Evolutionary conservation across 345 rosid genomes (phyloP), one percentile per base, ranked within the genome.

Genomic region (Populus euphratica): DNA sequence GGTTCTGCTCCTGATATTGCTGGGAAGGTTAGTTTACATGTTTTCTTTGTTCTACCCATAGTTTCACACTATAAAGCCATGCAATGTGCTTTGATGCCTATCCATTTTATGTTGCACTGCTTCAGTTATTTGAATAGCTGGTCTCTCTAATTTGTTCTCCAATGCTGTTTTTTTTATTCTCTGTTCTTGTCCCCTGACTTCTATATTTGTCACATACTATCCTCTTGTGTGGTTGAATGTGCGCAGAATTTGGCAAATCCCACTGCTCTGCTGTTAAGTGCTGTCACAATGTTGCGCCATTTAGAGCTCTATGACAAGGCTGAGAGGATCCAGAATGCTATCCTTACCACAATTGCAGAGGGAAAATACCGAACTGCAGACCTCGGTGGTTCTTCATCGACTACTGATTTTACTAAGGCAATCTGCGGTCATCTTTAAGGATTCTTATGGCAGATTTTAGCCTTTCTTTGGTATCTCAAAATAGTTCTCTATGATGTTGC

Each of bases 1-100:
- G 99, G 99, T 72, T 96, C 99, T 72, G 99, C 99, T 43, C 99
- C 99, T 82, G 98, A 96, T 86, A 96, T 96, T 73, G 98, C 99
- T 50, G 99, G 99, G 77, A 86, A 86, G 88, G 88, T 83, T 74
- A 76, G 85, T 76, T 73, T 39, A 13, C 27, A 16, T 66, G 54
- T 73, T 74, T 73, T 27, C 11, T 72, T 59, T 12, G 33, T 35
- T 29, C 38, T 35, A 1, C 47, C 31, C 23, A 3, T 20, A 8
- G 47, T 12, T 36, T 68, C 68, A 38, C 25, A 17, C 20, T 12
- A 23, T 69, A 36, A 27, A 78, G 20, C 39, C 49, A 1, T 79
- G 78, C 52, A 61, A 49, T 47, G 50, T 3, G 9, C 11, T 0
- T 41, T 69, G 13, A 31, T 41, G 12, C 39, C 65, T 49, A 6